phyloP scores from a whole-genome alignment of 768 basidiomycete species.

The Xerocomus brunneocitrinus region DNA sequence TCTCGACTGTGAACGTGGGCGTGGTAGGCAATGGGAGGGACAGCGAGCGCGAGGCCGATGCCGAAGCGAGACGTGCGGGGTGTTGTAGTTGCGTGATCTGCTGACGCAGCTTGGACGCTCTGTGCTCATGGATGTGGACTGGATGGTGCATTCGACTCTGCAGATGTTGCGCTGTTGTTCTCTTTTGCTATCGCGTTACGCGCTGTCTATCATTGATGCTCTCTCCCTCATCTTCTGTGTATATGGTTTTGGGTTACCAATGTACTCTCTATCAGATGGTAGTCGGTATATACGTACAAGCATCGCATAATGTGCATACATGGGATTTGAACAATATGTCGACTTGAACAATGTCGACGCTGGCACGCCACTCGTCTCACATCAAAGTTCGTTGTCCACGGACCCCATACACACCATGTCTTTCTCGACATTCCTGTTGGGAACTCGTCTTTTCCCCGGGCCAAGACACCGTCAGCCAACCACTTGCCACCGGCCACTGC shows the following conservation, averaged over 20 bases:
- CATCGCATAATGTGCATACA: background rate
- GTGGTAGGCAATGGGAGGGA: constrained; percentile 1
- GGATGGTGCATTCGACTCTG: background rate
- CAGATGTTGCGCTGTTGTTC: background rate
- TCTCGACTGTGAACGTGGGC: constrained; percentile 10
- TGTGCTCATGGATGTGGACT: background rate
- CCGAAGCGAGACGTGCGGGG: constrained; percentile 20
- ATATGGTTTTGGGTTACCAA: background rate
- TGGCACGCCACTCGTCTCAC: background rate
- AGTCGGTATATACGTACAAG: too few species aligned
- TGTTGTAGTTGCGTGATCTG: constrained; percentile 41
- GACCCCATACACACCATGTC: too few species aligned
- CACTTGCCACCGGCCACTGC: background rate
- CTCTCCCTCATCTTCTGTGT: background rate
- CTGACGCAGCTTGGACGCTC: constrained; percentile 12
- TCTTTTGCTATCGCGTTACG: background rate
- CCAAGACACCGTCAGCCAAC: background rate
- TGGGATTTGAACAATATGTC: background rate
- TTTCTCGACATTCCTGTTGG: too few species aligned
- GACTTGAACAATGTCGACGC: background rate
- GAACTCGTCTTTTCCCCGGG: too few species aligned
- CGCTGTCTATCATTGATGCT: background rate
- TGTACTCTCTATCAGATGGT: background rate
- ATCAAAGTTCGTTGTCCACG: too few species aligned
- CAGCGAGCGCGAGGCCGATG: constrained; percentile 8